Base-by-base conservation (phyloP, 1,284 basidiomycete species). In the Mixia osmundae region DNA sequence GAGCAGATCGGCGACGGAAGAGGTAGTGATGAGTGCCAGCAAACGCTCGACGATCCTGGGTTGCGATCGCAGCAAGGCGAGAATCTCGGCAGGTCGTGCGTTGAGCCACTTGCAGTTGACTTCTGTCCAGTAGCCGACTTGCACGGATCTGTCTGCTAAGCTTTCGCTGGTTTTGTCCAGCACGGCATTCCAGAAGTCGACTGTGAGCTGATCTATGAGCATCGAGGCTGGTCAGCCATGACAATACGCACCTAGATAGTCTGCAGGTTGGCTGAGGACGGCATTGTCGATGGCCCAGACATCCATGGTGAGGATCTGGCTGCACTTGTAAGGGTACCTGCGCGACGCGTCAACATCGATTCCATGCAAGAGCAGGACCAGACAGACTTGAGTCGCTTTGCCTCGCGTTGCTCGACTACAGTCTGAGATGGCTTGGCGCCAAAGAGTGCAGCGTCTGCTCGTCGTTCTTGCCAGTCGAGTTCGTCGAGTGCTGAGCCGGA, bases 271-370 rank as follows among this genome's bases (percentile, higher is more conserved):
- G 47, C 67, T 68, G 50, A 91, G 65, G 50, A 87, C 77, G 3
- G 78, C 78, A 54, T 89, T 79, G 33, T 83, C 72, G 48, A 97
- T 78, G 15, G 76, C 77, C 75, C 83, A 91, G 56, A 91, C 73
- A 50, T 94, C 87, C 58, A 76, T 78, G 57, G 83, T 87, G 24
- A 99, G 67, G 21, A 97, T 83, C 57, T 99, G 91, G 12, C 87
- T 85, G 12, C 83, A 77, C 23, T 91, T 70, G 52, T 82, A 80
- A 0, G 89, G 85, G 56, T 87, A 95, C 58, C 85, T 89, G 43
- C 19, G 14, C 5, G 27, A 16, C 27, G 14, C 8, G 15, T 26
- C 24, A 35, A 15, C 18, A 30, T 30, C 20, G 19, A 3, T 24
- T 33, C 11, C 19, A 3, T 19, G 12, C 23, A 8, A 5, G 20